phyloP scores from a whole-genome alignment of 768 basidiomycete species.

The Suillus tomentosus region DNA sequence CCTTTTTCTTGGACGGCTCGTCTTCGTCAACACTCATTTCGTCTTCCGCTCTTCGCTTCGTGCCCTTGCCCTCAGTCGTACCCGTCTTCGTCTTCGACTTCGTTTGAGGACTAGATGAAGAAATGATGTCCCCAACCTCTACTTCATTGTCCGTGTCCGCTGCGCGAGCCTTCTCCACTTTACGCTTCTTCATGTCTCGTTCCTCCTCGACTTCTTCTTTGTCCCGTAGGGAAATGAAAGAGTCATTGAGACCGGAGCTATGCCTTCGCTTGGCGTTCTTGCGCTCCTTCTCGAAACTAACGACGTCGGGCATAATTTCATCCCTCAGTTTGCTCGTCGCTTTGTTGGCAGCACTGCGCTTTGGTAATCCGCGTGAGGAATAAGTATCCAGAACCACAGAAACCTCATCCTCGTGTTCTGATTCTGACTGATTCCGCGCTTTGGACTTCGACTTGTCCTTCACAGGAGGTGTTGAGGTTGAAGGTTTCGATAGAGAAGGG shows the following conservation, averaged over 20 bases:
- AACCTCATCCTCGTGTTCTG: slow-evolving; percentile 6
- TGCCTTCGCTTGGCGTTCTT: slow-evolving; percentile 39
- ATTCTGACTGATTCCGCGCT: slow-evolving; percentile 4
- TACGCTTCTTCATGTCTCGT: slow-evolving; percentile 23
- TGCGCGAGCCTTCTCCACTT: slow-evolving; percentile 20
- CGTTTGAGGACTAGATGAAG: slow-evolving; percentile 10
- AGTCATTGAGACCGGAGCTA: slow-evolving; percentile 36
- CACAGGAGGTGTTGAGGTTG: slow-evolving; percentile 2
- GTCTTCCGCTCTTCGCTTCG: slow-evolving; percentile 2
- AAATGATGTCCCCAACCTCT: slow-evolving; percentile 22
- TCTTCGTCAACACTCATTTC: slow-evolving; percentile 14
- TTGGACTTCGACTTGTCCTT: slow-evolving; percentile 12
- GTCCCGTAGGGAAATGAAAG: slow-evolving; percentile 9
- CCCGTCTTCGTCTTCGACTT: slow-evolving; percentile 19
- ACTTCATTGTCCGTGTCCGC: slow-evolving; percentile 30
- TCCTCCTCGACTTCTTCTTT: slow-evolving; percentile 19
- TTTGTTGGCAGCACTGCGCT: slow-evolving; percentile 57
- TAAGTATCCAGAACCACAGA: slow-evolving; percentile 18
- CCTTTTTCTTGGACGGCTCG: slow-evolving; percentile 11
- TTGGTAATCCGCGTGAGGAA: slow-evolving; percentile 24
- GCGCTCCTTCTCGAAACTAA: slow-evolving; percentile 69
- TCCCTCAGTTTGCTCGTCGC: slow-evolving; percentile 47
- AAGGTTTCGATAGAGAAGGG: slow-evolving; percentile 21
- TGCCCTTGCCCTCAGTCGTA: slow-evolving; percentile 14
- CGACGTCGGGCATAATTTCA: slow-evolving; percentile 75